Base-by-base conservation (phyloP, 1,139 yeast species). In the Debaryomyces nepalensis region DNA sequence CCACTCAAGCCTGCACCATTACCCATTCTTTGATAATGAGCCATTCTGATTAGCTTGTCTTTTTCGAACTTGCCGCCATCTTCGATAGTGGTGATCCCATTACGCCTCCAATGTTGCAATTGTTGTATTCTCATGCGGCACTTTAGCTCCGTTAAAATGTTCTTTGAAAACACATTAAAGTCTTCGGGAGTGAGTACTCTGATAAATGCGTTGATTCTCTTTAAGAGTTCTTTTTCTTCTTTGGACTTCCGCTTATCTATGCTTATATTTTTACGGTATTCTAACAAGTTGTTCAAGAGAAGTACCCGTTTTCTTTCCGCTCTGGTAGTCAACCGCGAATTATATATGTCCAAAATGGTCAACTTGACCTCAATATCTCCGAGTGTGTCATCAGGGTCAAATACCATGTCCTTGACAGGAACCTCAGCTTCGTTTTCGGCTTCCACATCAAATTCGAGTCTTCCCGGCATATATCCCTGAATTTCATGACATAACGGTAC, bases 391-490 rank as follows among this genome's bases (percentile, higher is more conserved):
- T 93, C 98, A 0, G 95, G 89, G 55, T 93, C 98, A 58, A 95
- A 93, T 5, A 86, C 79, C 93, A 93, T 88, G 61, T 95, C 99
- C 61, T 93, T 95, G 27, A 93, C 89, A 0, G 95, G 84, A 43
- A 86, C 75, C 64, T 93, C 99, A 0, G 99, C 99, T 41, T 93
- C 99, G 58, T 93, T 93, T 61, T 95, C 99, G 30, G 87, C 90
- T 61, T 93, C 99, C 46, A 85, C 88, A 58, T 93, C 99, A 64
- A 93, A 93, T 62, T 93, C 99, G 50, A 93, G 72, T 55, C 99
- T 80, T 37, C 99, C 99, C 26, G 99, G 99, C 99, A 95, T 93
- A 61, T 84, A 93, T 3, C 97, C 98, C 64, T 93, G 98, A 48
- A 93, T 82, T 58, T 95, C 98, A 59, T 95, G 98, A 68, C 98